Evolutionary conservation across 2,329 filamentous ascomycete species (phyloP).

Genomic region (Rhexocercosporidium sp.): DNA sequence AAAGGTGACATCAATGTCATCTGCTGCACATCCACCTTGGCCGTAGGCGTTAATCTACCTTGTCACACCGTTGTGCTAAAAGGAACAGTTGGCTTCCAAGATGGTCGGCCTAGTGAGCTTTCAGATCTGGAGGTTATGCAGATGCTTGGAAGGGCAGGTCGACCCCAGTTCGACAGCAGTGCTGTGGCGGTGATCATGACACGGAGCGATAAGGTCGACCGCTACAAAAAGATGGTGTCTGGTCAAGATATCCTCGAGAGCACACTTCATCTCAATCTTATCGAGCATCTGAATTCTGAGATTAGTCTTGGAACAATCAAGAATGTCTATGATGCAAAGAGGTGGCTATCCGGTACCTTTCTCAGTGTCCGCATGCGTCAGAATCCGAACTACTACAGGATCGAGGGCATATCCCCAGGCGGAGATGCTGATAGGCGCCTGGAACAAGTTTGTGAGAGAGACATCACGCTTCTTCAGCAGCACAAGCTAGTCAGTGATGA

Average conservation of each 20-base stretch:
- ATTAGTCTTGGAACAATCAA: constrained; percentile 76
- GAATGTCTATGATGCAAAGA: constrained; percentile 67
- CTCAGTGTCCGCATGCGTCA: constrained; percentile 74
- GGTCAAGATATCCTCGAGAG: constrained; percentile 79
- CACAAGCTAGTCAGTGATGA: constrained; percentile 58
- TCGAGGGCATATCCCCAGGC: constrained; percentile 57
- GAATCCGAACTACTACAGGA: constrained; percentile 73
- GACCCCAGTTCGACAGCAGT: constrained; percentile 80
- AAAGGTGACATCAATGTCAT: constrained; percentile 78
- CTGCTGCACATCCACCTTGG: constrained; percentile 85
- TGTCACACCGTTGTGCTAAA: constrained; percentile 86
- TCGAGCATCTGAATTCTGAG: constrained; percentile 86
- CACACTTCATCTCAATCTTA: constrained; percentile 76
- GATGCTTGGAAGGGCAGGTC: constrained; percentile 84
- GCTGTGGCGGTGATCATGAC: constrained; percentile 84
- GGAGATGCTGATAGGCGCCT: constrained; percentile 66
- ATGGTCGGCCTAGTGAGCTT: constrained; percentile 69
- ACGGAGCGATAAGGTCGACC: constrained; percentile 62
- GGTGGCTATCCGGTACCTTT: constrained; percentile 80
- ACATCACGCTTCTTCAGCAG: constrained; percentile 69
- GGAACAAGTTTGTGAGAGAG: constrained; percentile 71
- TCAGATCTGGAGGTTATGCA: constrained; percentile 87
- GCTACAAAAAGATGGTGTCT: constrained; percentile 76
- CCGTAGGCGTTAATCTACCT: constrained; percentile 83
- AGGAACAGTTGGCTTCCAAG: constrained; percentile 72